Conservation (phyloP, 805 yeast genomes). For the Brettanomyces naardenensis region DNA sequence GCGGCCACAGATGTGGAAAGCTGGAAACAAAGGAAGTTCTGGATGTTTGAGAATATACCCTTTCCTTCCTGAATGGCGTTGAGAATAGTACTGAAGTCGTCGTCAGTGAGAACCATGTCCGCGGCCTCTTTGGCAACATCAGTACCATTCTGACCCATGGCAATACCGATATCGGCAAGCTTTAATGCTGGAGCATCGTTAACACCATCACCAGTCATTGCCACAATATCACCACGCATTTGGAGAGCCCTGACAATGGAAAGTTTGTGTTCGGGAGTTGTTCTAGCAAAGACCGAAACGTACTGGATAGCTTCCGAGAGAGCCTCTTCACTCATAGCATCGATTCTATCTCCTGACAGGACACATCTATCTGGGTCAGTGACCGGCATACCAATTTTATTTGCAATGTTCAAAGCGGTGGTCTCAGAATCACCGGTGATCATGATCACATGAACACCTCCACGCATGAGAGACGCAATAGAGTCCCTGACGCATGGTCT, state of each 20-base stretch:
- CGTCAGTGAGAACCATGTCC: slow-evolving; percentile 95
- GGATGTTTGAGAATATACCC: slow-evolving; percentile 93
- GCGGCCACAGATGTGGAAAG: slow-evolving; percentile 96
- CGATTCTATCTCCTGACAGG: slow-evolving; percentile 79
- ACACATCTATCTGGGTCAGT: slow-evolving; percentile 57
- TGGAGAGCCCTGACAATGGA: slow-evolving; percentile 85
- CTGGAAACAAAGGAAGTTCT: slow-evolving; percentile 91
- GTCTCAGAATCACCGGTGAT: slow-evolving; percentile 92
- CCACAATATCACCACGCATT: slow-evolving; percentile 88
- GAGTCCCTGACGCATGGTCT: slow-evolving; percentile 77
- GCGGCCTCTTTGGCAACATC: slow-evolving; percentile 99
- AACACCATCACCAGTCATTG: slow-evolving; percentile 99
- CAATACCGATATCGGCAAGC: slow-evolving; percentile 91
- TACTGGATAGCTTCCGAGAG: slow-evolving; percentile 69
- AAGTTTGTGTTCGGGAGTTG: slow-evolving; percentile 91
- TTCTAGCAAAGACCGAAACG: slow-evolving; percentile 88
- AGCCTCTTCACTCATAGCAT: slow-evolving; percentile 61
- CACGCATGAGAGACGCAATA: slow-evolving; percentile 67
- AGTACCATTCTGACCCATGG: slow-evolving; percentile 91
- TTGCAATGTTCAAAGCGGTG: slow-evolving; percentile 80
- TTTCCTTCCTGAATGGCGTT: slow-evolving; percentile 96
- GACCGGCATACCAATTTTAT: slow-evolving; percentile 83
- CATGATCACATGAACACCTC: slow-evolving; percentile 98
- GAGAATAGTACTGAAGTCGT: slow-evolving; percentile 89
- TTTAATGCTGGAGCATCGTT: slow-evolving; percentile 98